Evolutionary conservation across 2,329 filamentous ascomycete species (phyloP), one percentile per base, ranked within the genome.

Genomic region (Ascosphaera acerosa): DNA sequence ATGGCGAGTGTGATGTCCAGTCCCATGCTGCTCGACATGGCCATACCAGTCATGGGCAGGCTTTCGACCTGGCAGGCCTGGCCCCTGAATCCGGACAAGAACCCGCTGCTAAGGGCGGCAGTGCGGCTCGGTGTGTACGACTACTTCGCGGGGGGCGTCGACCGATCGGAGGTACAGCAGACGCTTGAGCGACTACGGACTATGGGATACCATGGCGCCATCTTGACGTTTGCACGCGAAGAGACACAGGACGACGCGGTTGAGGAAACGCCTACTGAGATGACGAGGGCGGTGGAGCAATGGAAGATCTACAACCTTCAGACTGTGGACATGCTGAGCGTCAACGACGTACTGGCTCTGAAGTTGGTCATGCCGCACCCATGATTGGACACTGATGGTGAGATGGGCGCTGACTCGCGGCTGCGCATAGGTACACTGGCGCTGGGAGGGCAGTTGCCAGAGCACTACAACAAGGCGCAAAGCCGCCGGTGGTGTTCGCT

Each of bases 111-210:
- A n/a, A 64, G 68, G 26, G 64, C 58, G 35, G 46, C 81, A 26
- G 58, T 91, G 31, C 80, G 80, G 48, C 66, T 70, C 45, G 87
- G 78, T 0, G 81, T 91, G 43, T 91, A 91, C 49, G 69, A 70
- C 15, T 81, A 92, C 43, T 92, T 90, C 51, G 91, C 82, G 49
- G 78, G 77, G 0, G 82, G 82, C 18, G 75, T 81, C 51, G 74
- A 66, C 31, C 58, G 62, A 0, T 42, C 48, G 2, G 76, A 91
- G 50, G 74, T 89, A 2, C 56, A 59, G 26, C 52, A 48, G 18
- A 81, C 73, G 0, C 65, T 80, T 17, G 46, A 59, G 2, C 56
- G 60, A 2, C 58, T 90, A 6, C 76, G 78, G 48, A 50, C 58
- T 18, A 68, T 84, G 28, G 82, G 82, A 2, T 90, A 78, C 46